Base-by-base conservation (phyloP, 1,139 yeast species). In the Saccharomyces hybrid region DNA sequence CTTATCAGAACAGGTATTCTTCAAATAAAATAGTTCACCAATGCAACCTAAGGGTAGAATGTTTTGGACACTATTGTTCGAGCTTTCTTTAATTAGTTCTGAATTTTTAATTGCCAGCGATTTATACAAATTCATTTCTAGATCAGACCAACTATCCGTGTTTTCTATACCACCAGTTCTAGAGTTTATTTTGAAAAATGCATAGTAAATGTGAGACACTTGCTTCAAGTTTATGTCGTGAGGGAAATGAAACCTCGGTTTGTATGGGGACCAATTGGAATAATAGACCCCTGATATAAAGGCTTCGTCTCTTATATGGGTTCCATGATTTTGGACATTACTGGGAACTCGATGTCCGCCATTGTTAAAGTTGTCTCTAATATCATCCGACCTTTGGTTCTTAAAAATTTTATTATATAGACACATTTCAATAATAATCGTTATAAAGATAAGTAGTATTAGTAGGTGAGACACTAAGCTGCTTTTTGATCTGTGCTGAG, bases 181-280 rank as follows among this genome's bases (percentile, higher is more conserved):
- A 0, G 76, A 64, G 59, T 84, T 80, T 8, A 89, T 77, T 44
- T 78, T 73, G 53, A 88, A 76, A 68, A 91, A 91, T 0, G 97
- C 89, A 68, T 87, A 91, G 65, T 84, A 83, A 2, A 91, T 70
- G 61, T 88, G 88, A 16, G 95, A 82, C 3, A 86, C 70, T 16
- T 72, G 63, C 0, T 76, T 68, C 2, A 76, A 67, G 2, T 91
- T 89, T 9, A 90, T 78, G 55, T 86, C 83, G n/a, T 73, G 73
- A 0, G 95, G 91, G 53, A 76, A 76, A 66, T 84, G 90, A 25
- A 78, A 71, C 38, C 84, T 70, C 4, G 73, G 70, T 13, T 73
- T 75, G 61, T 89, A 88, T 7, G 86, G 85, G 0, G 93, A 81
- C 97, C 97, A 91, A 66, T 78, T 79, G 5, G 83, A 68, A 56